Evolutionary conservation across 257 asterid species (phyloP).

Genomic region (Solanum paucissectum): DNA sequence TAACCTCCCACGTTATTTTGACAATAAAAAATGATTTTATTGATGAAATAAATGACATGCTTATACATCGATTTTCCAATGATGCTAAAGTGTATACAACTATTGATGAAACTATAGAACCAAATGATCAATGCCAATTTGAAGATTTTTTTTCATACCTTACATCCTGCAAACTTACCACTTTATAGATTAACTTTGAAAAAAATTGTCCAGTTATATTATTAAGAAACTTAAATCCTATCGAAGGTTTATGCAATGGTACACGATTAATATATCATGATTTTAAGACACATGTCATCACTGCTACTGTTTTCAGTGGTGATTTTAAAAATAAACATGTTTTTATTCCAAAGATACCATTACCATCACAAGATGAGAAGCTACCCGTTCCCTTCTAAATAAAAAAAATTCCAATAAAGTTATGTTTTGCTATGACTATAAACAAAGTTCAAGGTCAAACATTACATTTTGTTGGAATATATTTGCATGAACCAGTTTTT

Average conservation of each 20-base stretch:
- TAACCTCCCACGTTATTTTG: not conserved
- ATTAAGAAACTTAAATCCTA: too few relatives aligned
- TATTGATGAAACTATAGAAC: not conserved
- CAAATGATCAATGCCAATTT: not conserved
- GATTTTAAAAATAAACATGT: not conserved
- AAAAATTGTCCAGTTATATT: too few relatives aligned
- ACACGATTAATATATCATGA: too few relatives aligned
- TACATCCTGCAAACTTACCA: not conserved
- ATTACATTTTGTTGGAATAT: too few relatives aligned
- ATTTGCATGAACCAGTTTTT: too few relatives aligned
- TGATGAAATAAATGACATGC: not conserved
- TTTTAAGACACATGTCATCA: not conserved
- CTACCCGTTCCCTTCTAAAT: not conserved
- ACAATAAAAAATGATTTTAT: not conserved
- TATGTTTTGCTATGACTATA: not conserved
- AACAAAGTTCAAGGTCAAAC: not conserved
- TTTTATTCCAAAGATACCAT: not conserved
- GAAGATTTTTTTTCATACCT: not conserved
- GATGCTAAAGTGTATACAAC: not conserved
- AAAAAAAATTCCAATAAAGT: not conserved
- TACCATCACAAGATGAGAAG: not conserved
- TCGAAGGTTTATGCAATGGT: too few relatives aligned
- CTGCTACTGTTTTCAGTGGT: not conserved
- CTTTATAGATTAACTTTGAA: not conserved
- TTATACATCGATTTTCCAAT: not conserved